phyloP scores from a whole-genome alignment of 345 rosid species.

The Salix viminalis region DNA sequence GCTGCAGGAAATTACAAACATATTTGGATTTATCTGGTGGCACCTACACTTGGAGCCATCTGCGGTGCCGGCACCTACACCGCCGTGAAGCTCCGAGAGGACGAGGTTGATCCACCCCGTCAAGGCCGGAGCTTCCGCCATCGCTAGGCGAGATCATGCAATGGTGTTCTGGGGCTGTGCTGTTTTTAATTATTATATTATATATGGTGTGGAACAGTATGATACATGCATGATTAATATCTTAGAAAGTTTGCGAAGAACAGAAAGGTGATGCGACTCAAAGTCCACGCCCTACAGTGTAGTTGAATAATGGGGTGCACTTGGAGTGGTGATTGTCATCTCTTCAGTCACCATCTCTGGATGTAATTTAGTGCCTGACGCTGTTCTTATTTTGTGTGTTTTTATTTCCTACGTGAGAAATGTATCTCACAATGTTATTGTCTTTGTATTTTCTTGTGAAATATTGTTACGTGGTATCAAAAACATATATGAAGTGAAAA shows the following conservation, averaged over 20 bases:
- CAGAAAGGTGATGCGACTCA: slow-evolving; percentile 17
- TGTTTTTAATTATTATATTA: slow-evolving; percentile 17
- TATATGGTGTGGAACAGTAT: slow-evolving; percentile 22
- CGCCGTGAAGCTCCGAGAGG: slow-evolving; percentile 66
- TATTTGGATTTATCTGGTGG: slow-evolving; percentile 76
- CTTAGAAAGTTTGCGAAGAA: slow-evolving; percentile 24
- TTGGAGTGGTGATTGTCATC: not conserved
- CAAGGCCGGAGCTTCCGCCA: slow-evolving; percentile 72
- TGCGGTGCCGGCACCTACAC: slow-evolving; percentile 77
- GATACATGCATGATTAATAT: not conserved
- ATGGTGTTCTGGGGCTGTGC: not conserved
- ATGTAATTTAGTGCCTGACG: too few relatives aligned
- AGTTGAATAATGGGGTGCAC: slow-evolving; percentile 17
- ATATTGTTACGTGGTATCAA: too few relatives aligned
- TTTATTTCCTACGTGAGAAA: too few relatives aligned
- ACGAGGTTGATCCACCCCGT: slow-evolving; percentile 57
- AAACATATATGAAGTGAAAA: too few relatives aligned
- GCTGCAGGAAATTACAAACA: slow-evolving; percentile 80
- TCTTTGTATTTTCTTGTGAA: too few relatives aligned
- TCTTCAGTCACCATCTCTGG: too few relatives aligned
- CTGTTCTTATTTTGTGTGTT: too few relatives aligned
- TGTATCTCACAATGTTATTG: too few relatives aligned
- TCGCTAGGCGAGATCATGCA: slow-evolving; percentile 32
- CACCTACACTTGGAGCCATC: slow-evolving; percentile 84
- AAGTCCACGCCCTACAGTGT: slow-evolving; percentile 25